Evolutionary conservation across 139 green algal species (phyloP), one percentile per base, ranked within the genome.

Genomic region (Haematococcus lacustris): DNA sequence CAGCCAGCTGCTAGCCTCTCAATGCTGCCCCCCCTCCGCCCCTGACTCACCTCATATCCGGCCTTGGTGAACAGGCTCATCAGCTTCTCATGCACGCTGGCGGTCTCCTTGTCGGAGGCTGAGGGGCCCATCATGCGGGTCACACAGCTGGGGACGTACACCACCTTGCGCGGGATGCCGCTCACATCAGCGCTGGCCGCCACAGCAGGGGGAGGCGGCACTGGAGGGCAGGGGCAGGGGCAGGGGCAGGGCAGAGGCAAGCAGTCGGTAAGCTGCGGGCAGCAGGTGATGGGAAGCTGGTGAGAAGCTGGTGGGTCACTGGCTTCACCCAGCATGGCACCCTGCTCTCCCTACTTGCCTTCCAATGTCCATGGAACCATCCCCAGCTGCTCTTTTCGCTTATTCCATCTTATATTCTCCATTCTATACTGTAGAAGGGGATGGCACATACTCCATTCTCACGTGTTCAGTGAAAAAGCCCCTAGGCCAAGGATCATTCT

Each of bases 41-140:
- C 43, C n/a, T n/a, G 13, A 33, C 9, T 33, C 23, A 67, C 65
- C 65, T 88, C 74, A 72, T 89, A 90, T 26, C 84, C 80, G 0
- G 82, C 87, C 88, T 98, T 98, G 57, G 77, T 51, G 60, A 96
- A 94, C 35, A 98, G 83, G 66, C 80, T 90, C 71, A 97, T 87
- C 50, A 98, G 80, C 85, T 93, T 93, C 70, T 97, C 89, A 68
- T 96, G 93, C 71, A 97, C 93, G 6, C 77, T 73, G 13, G 71
- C 83, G 25, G 74, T 87, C 74, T 93, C 78, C 4, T 41, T 73
- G 79, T 98, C 94, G 28, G 70, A 66, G 33, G 79, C 74, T 23
- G 76, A 62, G 6, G 93, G 92, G n/a, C 94, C 94, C 94, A 97
- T 97, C 87, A 96, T 97, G 75, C 94, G 86, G 5, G 93, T 97